Base-by-base conservation (phyloP, 2,329 filamentous ascomycete genomes). In the Paramyrothecium roridum region DNA sequence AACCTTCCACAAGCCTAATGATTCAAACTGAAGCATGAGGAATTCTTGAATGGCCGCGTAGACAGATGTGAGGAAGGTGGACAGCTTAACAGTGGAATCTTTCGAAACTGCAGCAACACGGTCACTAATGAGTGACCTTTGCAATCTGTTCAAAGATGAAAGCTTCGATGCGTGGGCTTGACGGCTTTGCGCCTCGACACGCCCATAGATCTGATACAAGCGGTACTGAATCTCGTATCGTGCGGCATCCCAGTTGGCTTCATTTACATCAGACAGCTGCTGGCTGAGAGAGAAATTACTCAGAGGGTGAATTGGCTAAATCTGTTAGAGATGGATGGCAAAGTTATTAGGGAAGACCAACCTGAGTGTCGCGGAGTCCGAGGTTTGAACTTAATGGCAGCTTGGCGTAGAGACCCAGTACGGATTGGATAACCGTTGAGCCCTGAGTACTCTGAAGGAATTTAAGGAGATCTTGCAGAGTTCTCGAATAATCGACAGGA, bases 41-140 rank as follows among this genome's bases (percentile, higher is more conserved):
- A 79, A 84, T 4, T 66, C 59, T 46, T 75, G 73, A 13, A 83
- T 62, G 2, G 69, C 65, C 20, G 67, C 65, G 12, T 84, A 63
- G 2, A 76, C 69, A 1, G 71, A 73, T 2, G 66, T 63, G 4
- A 87, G 67, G 58, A 87, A 88, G 2, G 69, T 68, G 1, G 75
- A 76, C 8, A 84, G 73, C 53, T 76, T 75, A 6, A 80, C 77
- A 2, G 85, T 88, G 1, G 84, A 83, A 60, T 88, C 85, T 58
- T 83, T 85, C 0, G 80, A 76, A 4, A 86, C 79, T 8, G 78
- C 76, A 13, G 82, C 76, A 19, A 86, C 79, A 17, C 79, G 76
- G 50, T 77, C 76, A 21, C 78, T 78, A 6, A 85, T 73, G 40
- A 79, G 73, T 2, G 85, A 87, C 56, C 85, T 76, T 65, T 88